phyloP scores from a whole-genome alignment of 2,329 filamentous ascomycete genomes.

The Penicillium sp. region DNA sequence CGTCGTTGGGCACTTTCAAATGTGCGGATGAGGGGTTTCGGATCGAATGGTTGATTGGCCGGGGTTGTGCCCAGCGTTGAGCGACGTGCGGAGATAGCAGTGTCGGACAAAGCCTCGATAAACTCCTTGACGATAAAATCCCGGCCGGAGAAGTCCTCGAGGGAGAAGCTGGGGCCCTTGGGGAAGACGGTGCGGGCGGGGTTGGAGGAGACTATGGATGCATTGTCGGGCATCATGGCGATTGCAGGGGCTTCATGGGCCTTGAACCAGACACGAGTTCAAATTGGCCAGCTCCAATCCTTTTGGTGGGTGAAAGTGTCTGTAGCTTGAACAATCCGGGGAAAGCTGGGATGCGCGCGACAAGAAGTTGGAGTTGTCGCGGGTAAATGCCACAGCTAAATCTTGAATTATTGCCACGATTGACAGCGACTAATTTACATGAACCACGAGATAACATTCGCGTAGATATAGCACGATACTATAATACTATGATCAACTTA shows the following conservation, averaged over 20 bases:
- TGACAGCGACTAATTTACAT: background rate
- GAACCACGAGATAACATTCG: background rate
- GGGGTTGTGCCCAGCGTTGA: slow-evolving; percentile 58
- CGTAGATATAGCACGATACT: background rate
- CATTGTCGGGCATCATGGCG: slow-evolving; percentile 40
- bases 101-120: slow-evolving; percentile 87
- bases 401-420: background rate
- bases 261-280: background rate
- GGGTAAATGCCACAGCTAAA: background rate
- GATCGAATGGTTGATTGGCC: slow-evolving; percentile 69
- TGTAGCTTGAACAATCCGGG: slow-evolving; percentile 14
- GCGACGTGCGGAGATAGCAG: slow-evolving; percentile 72
- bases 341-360: slow-evolving; percentile 11
- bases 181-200: slow-evolving; percentile 69
- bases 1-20: slow-evolving; percentile 71
- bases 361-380: background rate
- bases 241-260: slow-evolving; percentile 15
- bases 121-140: slow-evolving; percentile 99
- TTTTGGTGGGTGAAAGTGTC: background rate
- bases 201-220: slow-evolving; percentile 40
- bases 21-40: slow-evolving; percentile 92
- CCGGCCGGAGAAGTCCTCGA: slow-evolving; percentile 83
- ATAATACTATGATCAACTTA: background rate
- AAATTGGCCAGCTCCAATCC: background rate
- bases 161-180: slow-evolving; percentile 76